Evolutionary conservation across 2,329 filamentous ascomycete genomes (phyloP).

Genomic region (Amesomyces nigricolor): DNA sequence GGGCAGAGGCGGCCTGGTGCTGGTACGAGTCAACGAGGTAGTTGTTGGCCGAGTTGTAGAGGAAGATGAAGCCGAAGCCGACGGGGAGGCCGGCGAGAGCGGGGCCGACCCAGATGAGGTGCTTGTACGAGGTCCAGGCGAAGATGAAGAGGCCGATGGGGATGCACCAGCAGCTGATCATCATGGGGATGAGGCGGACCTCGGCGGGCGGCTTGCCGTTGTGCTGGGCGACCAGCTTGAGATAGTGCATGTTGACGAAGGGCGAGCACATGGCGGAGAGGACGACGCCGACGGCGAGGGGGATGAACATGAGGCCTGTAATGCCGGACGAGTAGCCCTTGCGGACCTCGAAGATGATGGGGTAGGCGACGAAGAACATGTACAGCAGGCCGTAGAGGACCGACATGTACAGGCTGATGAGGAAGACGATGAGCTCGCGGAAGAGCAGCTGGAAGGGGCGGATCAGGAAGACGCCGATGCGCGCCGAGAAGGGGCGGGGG

Average conservation of each 20-base stretch:
- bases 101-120: slow-evolving; percentile 65
- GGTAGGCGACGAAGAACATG: slow-evolving; percentile 70
- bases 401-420: slow-evolving; percentile 80
- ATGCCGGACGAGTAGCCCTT: slow-evolving; percentile 71
- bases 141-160: slow-evolving; percentile 54
- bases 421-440: slow-evolving; percentile 75
- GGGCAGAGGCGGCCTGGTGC: slow-evolving; percentile 71
- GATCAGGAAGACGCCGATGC: slow-evolving; percentile 67
- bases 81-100: slow-evolving; percentile 65
- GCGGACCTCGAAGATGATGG: slow-evolving; percentile 68
- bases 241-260: slow-evolving; percentile 75
- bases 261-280: slow-evolving; percentile 62
- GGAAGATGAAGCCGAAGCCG: slow-evolving; percentile 76
- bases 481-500: slow-evolving; percentile 60
- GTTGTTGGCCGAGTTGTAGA: slow-evolving; percentile 75
- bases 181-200: slow-evolving; percentile 75
- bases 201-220: slow-evolving; percentile 72
- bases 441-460: slow-evolving; percentile 84
- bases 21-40: slow-evolving; percentile 62
- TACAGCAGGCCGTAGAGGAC: slow-evolving; percentile 70
- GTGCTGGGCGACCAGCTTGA: slow-evolving; percentile 56
- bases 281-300: slow-evolving; percentile 70
- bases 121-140: slow-evolving; percentile 58
- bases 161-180: slow-evolving; percentile 68
- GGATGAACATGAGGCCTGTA: slow-evolving; percentile 84